A percentile compares a stretch with the other conserved stretches of the same genome.
These are phyloP conservation scores for Amniculicola lignicola DNA, from an alignment of 495 filamentous ascomycete genomes.

Conservation along the genomic window DNA sequence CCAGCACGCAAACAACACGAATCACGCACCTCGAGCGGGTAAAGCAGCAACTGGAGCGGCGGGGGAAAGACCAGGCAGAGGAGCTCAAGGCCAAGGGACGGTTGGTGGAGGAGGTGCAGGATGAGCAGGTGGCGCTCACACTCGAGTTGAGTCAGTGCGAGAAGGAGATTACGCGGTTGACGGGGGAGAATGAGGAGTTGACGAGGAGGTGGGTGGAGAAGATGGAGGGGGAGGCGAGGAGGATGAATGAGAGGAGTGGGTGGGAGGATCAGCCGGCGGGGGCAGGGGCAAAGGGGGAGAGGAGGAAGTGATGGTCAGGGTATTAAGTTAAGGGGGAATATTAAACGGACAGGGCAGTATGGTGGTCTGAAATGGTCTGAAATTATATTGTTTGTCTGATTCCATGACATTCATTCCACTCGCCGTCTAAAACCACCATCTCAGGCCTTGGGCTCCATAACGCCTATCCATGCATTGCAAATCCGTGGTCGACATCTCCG, in stretches of 20 bases:
- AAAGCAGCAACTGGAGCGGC: constrained; percentile 55
- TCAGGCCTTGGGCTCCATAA: no score
- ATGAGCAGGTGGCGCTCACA: constrained; percentile 80
- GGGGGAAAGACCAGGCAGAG: constrained; percentile 75
- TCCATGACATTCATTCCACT: no score
- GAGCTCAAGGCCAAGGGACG: constrained; percentile 80
- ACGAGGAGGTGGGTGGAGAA: constrained; percentile 87
- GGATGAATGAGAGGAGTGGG: constrained; percentile 70
- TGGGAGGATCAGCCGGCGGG: no score
- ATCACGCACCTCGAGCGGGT: constrained; percentile 64
- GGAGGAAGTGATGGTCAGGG: no score
- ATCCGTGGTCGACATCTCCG: neutral
- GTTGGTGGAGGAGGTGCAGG: constrained; percentile 81
- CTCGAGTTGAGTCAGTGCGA: constrained; percentile 86
- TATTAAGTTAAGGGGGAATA: no score
- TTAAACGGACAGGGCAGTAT: no score
- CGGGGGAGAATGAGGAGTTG: constrained; percentile 82
- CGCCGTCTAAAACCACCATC: no score
- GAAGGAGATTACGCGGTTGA: constrained; percentile 61
- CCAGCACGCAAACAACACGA: constrained; percentile 46
- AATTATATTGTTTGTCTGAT: no score
- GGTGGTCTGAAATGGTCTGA: no score
- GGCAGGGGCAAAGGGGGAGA: no score
- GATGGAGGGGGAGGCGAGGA: constrained; percentile 80
- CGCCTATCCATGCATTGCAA: constrained; percentile 27